A percentile compares a stretch with the other conserved stretches of the same genome.
These are phyloP conservation scores for Yamadazyma akitaensis DNA, from an alignment of 805 yeast species.

Conservation along the genomic window DNA sequence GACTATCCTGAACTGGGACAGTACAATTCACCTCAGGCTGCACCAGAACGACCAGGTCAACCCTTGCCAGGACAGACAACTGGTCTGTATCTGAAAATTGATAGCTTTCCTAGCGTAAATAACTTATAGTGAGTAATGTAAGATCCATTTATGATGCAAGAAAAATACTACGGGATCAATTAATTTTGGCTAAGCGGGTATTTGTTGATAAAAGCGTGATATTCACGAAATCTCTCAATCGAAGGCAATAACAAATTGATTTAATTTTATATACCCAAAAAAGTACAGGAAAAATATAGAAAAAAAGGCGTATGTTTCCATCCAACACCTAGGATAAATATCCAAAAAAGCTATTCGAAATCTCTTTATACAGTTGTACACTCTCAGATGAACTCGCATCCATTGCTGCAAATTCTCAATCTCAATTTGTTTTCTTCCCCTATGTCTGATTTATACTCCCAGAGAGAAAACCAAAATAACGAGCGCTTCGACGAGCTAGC, in stretches of 20 bases:
- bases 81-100: constrained; percentile 24
- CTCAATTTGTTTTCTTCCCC: not conserved
- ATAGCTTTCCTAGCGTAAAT: constrained; percentile 26
- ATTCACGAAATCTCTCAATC: not conserved
- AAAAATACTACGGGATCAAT: not conserved
- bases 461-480: constrained; percentile 42
- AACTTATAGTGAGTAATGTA: constrained; percentile 13
- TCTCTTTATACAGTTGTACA: not conserved
- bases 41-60: not conserved
- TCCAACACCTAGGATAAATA: too few species aligned
- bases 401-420: not conserved
- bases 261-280: not conserved
- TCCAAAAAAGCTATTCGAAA: not conserved
- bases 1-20: not conserved
- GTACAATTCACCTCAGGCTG: not conserved
- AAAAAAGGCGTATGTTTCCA: not conserved
- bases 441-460: constrained; percentile 34
- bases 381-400: not conserved
- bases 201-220: not conserved
- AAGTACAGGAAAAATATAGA: not conserved
- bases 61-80: not conserved
- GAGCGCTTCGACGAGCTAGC: constrained; percentile 43
- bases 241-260: not conserved
- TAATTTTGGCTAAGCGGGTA: too few species aligned
- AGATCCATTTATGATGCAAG: not conserved